Base-by-base conservation (phyloP, 257 asterid genomes). In the Knoxia roxburghii region DNA sequence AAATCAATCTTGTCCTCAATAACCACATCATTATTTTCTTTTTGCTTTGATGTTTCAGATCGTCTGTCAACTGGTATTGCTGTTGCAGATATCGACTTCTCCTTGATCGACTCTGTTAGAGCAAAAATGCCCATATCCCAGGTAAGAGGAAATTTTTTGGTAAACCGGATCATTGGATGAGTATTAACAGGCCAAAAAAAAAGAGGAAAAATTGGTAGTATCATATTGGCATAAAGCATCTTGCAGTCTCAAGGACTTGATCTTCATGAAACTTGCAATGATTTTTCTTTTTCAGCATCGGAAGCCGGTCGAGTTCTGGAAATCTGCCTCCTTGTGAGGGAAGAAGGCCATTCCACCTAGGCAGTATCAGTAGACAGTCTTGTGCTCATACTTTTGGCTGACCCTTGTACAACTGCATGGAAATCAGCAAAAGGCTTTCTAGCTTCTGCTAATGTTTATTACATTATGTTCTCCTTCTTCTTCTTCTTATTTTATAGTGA, bases 21-120 rank as follows among this genome's bases (percentile, higher is more conserved):
- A 11, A 52, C 35, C 67, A 72, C 24, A 18, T 30, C 27, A 50
- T 21, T 6, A 11, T 12, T 33, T 65, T 67, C 21, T 53, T 33
- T 20, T 68, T 75, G 45, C 4, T 37, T 4, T 37, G n/a, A 7
- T 75, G 68, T 66, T 72, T 40, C 78, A 85, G 95, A 93, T 82
- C 86, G 90, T 30, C 61, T 72, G 7, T 78, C 95, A 13, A 90
- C 99, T 35, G 97, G 98, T 59, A 81, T 93, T 71, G 83, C 87
- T 72, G 85, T 88, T 58, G 96, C 96, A n/a, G 98, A 93, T 78
- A 85, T 93, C 58, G 98, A 90, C 60, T 83, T 86, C 57, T 68
- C 87, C 18, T 32, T 73, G 52, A 84, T 93, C 35, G 86, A 83
- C 51, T 80, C 94, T 26, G 88, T 88, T 74, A 79, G 96, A 75